Base-by-base conservation (phyloP, 2,329 filamentous ascomycete species). In the Phoma sp. region DNA sequence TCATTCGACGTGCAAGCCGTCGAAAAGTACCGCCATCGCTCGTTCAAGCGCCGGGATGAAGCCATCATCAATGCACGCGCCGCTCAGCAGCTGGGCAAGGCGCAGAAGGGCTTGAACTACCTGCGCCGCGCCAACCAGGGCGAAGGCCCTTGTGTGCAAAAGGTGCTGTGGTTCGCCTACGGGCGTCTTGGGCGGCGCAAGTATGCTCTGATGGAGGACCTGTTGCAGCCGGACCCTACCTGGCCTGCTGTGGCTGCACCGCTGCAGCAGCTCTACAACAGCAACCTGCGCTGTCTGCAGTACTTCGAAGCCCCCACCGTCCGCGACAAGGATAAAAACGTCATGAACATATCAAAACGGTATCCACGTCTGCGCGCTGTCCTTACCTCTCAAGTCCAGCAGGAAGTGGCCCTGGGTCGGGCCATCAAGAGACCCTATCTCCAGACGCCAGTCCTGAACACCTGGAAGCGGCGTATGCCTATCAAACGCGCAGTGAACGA, bases 71-170 rank as follows among this genome's bases (percentile, higher is more conserved):
- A 60, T 7, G 48, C 62, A 24, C 66, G 70, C 41, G 55, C 62
- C 2, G 58, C 55, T 2, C 49, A 51, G 10, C 57, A 65, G 55
- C 67, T 67, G 42, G 56, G 59, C 23, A 65, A 64, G 24, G 71
- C 60, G 10, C 64, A 62, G 10, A 71, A 77, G 45, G 77, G 74
- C 3, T 69, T 78, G 27, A 75, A 80, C 32, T 72, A 72, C 5
- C 68, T 85, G 7, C 78, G 76, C 2, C 77, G 81, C 42, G 85
- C 84, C 18, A 87, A 86, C 61, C 73, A 81, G 53, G 86, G 85
- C 55, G 82, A 85, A 47, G 60, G 72, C 11, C 69, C 70, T 11
- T 77, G 79, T 11, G 68, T 88, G 14, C 73, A 80, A 39, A 82
- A 79, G 49, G 75, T 86, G 9, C 71, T 88, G 18, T 70, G 78